Conservation (phyloP, 2,329 filamentous ascomycete genomes). For the Colletotrichum lindemuthianum region DNA sequence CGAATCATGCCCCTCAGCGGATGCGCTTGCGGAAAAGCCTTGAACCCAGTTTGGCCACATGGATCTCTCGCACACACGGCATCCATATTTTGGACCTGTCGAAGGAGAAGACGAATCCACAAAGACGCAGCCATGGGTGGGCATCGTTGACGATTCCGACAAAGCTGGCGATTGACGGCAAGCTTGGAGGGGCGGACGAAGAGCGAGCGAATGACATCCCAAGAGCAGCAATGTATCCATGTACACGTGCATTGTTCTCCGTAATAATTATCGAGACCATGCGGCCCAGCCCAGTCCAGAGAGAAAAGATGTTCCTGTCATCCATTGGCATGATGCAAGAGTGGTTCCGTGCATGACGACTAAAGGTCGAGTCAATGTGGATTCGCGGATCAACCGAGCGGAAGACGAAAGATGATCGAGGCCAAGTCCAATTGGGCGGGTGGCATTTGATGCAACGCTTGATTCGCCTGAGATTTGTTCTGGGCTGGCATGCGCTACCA, state of each 20-base stretch:
- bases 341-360: slow-evolving; percentile 15
- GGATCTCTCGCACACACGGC: too few species aligned
- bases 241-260: neutral
- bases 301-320: slow-evolving; percentile 8
- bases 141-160: neutral
- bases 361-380: slow-evolving; percentile 1
- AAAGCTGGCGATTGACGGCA: neutral
- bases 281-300: neutral
- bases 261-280: too few species aligned
- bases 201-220: neutral
- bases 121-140: neutral
- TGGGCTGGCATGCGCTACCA: too few species aligned
- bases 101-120: neutral
- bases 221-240: neutral
- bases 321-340: slow-evolving; percentile 9
- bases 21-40: too few species aligned
- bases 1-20: too few species aligned
- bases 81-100: neutral
- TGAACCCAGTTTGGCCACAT: too few species aligned
- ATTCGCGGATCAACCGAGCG: slow-evolving; percentile 1
- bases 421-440: neutral
- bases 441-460: too few species aligned
- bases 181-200: neutral
- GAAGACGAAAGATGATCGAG: neutral
- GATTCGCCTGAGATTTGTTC: too few species aligned